Evolutionary conservation across 148 eudicot species (phyloP).

Genomic region (Pouteria glomerata): DNA sequence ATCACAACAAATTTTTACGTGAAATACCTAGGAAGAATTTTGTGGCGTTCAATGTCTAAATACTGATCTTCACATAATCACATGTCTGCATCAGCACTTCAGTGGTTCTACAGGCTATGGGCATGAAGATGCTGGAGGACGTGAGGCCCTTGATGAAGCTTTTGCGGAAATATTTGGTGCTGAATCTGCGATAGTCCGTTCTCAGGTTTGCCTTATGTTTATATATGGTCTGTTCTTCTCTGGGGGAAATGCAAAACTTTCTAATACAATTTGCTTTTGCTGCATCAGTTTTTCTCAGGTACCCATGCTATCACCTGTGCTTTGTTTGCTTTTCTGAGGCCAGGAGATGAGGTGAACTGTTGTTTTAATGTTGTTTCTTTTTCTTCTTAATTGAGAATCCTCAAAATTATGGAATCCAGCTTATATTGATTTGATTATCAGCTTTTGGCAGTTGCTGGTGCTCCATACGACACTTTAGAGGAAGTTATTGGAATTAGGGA

Average conservation of each 20-base stretch:
- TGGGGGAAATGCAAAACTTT: constrained; percentile 1
- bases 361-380: not conserved
- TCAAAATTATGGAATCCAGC: not conserved
- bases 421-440: constrained; percentile 34
- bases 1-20: not conserved
- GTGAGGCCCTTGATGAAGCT: constrained; percentile 86
- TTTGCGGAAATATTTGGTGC: constrained; percentile 96
- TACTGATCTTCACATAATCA: not conserved
- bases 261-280: constrained; percentile 12
- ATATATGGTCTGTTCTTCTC: constrained; percentile 1
- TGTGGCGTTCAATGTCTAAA: not conserved
- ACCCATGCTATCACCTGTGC: constrained; percentile 99
- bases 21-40: not conserved
- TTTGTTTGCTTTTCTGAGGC: constrained; percentile 87
- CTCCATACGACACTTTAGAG: constrained; percentile 95
- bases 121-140: constrained; percentile 96
- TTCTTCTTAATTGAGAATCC: not conserved
- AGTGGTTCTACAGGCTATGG: constrained; percentile 98
- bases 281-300: constrained; percentile 89
- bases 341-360: constrained; percentile 77
- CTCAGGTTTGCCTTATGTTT: constrained; percentile 48
- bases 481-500: constrained; percentile 96
- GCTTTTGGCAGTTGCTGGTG: constrained; percentile 98
- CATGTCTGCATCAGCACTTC: constrained; percentile 53
- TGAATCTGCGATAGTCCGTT: constrained; percentile 90